A percentile compares a stretch with the other conserved stretches of the same genome.
Evolutionary conservation across 345 rosid species (phyloP).

Genomic region (Brassica incana): DNA sequence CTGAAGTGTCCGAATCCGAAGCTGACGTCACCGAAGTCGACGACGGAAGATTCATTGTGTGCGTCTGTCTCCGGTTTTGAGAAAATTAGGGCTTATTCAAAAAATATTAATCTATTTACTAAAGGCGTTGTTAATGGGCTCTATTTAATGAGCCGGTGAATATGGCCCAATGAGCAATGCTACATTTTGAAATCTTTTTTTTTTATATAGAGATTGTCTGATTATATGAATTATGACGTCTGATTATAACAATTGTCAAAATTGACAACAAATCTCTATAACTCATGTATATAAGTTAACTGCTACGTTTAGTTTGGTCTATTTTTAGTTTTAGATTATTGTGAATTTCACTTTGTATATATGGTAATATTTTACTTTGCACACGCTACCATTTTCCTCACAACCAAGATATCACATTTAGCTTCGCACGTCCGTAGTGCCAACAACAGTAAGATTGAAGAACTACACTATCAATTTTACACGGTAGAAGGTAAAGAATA

Average conservation of each 20-base stretch:
- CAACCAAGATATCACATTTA: no score
- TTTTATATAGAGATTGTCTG: not conserved
- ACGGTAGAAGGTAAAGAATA: not conserved
- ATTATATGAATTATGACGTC: not conserved
- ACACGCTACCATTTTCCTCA: not conserved
- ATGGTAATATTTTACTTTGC: not conserved
- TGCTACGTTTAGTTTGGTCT: not conserved
- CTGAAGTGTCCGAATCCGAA: not conserved
- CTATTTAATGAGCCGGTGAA: not conserved
- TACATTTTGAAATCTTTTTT: not conserved
- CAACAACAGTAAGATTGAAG: not conserved
- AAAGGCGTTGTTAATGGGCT: not conserved
- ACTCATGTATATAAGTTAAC: not conserved
- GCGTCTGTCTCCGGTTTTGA: not conserved
- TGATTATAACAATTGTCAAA: not conserved
- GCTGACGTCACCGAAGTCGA: constrained; percentile 12
- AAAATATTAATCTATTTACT: not conserved
- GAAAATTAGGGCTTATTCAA: constrained; percentile 26
- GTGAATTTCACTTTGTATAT: no score
- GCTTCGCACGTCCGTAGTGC: not conserved
- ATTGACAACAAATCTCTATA: not conserved
- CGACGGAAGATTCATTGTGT: constrained; percentile 30
- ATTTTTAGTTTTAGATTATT: no score
- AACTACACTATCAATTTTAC: not conserved
- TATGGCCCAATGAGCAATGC: no score